Conservation (phyloP, 2,329 filamentous ascomycete genomes). For the Fusarium verticillioides region DNA sequence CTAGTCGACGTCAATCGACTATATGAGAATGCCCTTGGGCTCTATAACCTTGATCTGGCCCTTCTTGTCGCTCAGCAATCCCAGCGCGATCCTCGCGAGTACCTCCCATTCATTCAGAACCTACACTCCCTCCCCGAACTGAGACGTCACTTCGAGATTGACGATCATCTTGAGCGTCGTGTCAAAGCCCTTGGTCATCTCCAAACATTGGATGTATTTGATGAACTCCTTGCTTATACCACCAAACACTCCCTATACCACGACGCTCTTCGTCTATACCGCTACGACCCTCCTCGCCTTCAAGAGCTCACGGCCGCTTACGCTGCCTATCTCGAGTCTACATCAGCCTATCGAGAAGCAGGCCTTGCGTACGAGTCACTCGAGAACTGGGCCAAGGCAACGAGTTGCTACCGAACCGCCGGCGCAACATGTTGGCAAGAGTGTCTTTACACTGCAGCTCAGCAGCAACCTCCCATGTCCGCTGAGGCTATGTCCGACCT, state of each 20-base stretch:
- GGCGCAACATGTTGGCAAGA: slow-evolving; percentile 87
- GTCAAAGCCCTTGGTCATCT: slow-evolving; percentile 83
- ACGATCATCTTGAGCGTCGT: slow-evolving; percentile 83
- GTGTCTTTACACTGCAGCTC: slow-evolving; percentile 81
- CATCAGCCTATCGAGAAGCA: slow-evolving; percentile 84
- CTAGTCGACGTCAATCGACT: slow-evolving; percentile 91
- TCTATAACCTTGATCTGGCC: slow-evolving; percentile 92
- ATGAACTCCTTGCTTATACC: slow-evolving; percentile 82
- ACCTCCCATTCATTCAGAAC: slow-evolving; percentile 91
- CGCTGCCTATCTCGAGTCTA: slow-evolving; percentile 78
- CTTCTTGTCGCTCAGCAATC: slow-evolving; percentile 94
- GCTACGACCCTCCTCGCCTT: slow-evolving; percentile 78
- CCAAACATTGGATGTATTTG: slow-evolving; percentile 76
- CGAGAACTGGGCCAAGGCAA: slow-evolving; percentile 76
- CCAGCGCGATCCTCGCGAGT: slow-evolving; percentile 94
- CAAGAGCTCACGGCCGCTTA: slow-evolving; percentile 79
- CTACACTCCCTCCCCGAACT: slow-evolving; percentile 79
- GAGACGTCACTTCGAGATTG: slow-evolving; percentile 83
- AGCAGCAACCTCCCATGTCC: slow-evolving; percentile 70
- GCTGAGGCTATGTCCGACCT: slow-evolving; percentile 71
- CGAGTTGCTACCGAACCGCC: slow-evolving; percentile 83
- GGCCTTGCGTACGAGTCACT: slow-evolving; percentile 93
- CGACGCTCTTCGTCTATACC: slow-evolving; percentile 81
- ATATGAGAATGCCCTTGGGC: slow-evolving; percentile 88
- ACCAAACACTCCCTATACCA: slow-evolving; percentile 84